Evolutionary conservation across 768 basidiomycete genomes (phyloP).

Genomic region (Xerocomellus dryophilus): DNA sequence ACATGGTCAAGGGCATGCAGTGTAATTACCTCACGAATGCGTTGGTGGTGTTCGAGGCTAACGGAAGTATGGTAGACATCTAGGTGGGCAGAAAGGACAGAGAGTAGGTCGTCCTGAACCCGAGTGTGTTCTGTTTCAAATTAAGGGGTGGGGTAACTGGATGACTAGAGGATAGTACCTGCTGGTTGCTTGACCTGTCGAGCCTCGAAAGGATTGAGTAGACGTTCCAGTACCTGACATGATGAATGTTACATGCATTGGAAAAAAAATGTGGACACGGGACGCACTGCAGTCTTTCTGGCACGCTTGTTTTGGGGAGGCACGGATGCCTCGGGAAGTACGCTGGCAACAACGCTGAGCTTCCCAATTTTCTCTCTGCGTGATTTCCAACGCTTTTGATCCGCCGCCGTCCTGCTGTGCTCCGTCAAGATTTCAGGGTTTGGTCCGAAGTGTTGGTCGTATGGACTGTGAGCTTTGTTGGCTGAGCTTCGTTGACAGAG

Average conservation of each 20-base stretch:
- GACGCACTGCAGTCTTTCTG: conserved; percentile 25
- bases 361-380: conserved; percentile 50
- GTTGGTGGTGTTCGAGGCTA: conserved; percentile 60
- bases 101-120: conserved; percentile 68
- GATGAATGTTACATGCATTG: not conserved
- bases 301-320: conserved; percentile 29
- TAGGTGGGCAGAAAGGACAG: conserved; percentile 58
- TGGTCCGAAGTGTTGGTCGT: conserved; percentile 75
- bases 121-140: conserved; percentile 42
- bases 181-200: conserved; percentile 51
- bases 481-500: not conserved
- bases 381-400: conserved; percentile 55
- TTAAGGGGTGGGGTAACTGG: conserved; percentile 3
- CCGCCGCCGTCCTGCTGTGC: conserved; percentile 47
- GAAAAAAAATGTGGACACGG: not conserved
- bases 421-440: conserved; percentile 51
- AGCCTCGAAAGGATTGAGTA: conserved; percentile 52
- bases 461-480: conserved; percentile 39
- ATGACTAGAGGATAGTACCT: conserved; percentile 36
- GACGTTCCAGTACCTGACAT: conserved; percentile 52
- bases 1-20: conserved; percentile 88
- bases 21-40: conserved; percentile 63
- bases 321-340: conserved; percentile 40
- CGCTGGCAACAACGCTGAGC: conserved; percentile 48
- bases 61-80: conserved; percentile 76